Conservation (phyloP, 1,284 basidiomycete genomes). For the Cystobasidium pallidum region DNA sequence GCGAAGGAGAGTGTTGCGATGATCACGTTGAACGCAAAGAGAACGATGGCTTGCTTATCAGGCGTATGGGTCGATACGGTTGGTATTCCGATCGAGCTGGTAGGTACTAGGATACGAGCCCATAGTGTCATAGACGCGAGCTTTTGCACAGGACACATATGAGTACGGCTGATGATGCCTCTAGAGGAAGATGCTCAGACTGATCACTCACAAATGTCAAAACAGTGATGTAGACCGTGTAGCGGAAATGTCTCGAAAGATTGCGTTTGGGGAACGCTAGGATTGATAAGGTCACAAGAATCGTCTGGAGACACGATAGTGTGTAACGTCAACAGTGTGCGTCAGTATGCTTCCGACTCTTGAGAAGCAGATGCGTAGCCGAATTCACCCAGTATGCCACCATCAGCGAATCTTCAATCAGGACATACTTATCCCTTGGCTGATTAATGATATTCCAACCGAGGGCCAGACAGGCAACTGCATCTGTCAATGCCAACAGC, state of each 20-base stretch:
- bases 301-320: slow-evolving; percentile 62
- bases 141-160: slow-evolving; percentile 5
- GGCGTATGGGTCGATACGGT: slow-evolving; percentile 45
- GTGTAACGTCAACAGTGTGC: slow-evolving; percentile 45
- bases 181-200: no score
- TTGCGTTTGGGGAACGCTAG: slow-evolving; percentile 64
- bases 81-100: slow-evolving; percentile 42
- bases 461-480: slow-evolving; percentile 63
- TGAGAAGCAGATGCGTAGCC: slow-evolving; percentile 34
- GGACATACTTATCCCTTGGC: not conserved
- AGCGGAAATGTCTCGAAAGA: slow-evolving; percentile 63
- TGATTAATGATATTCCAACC: slow-evolving; percentile 50
- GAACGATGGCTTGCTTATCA: slow-evolving; percentile 39
- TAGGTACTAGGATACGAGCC: slow-evolving; percentile 42
- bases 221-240: slow-evolving; percentile 68
- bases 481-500: slow-evolving; percentile 61
- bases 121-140: slow-evolving; percentile 41
- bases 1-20: slow-evolving; percentile 62
- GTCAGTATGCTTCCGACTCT: not conserved
- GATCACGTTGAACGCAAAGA: slow-evolving; percentile 61
- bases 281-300: slow-evolving; percentile 64
- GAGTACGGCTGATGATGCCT: not conserved
- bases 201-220: slow-evolving; percentile 61
- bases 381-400: slow-evolving; percentile 60
- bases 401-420: slow-evolving; percentile 51